Evolutionary conservation across 768 basidiomycete species (phyloP), one percentile per base, ranked within the genome.

Genomic region (Collybiopsis luxurians): DNA sequence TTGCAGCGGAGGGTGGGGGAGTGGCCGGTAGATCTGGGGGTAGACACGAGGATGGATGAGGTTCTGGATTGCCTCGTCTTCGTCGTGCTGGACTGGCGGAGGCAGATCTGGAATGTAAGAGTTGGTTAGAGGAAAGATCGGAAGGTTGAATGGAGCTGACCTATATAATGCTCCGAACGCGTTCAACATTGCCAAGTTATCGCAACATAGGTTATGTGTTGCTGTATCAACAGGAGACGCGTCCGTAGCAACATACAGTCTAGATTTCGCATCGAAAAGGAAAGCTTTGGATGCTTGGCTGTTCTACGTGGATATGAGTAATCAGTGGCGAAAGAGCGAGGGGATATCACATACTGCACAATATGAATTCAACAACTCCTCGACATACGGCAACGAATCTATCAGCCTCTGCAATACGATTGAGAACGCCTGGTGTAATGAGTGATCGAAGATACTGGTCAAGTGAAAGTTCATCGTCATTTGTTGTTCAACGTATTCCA

Each of bases 251-350:
- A 98, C 79, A 66, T 95, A 95, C 26, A 97, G 75, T 48, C 92
- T 81, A 23, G 92, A 93, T 3, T 79, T 79, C 17, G 83, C 86
- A 66, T 98, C 95, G 63, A 96, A 98, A 13, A 98, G 73, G 67
- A 95, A 98, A 0, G 94, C 92, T 69, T 98, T 98, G 36, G 92
- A 87, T 28, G 95, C 90, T 64, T 91, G 90, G 2, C 91, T 95
- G 59, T 93, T 93, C 93, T 96, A 50, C 30, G 12, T 27, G 47
- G 38, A n/a, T n/a, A 23, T 5, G 43, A 38, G 36, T 26, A 56
- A 21, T n/a, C 27, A 31, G 47, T 12, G 24, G 43, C 6, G 6
- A 17, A 17, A 11, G 13, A 4, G 68, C 1, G 38, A 6, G 38
- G 9, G 15, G 17, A 49, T 5, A 11, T 21, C 15, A 64, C 83